Base-by-base conservation (phyloP, 371 early-diverging fungal genomes). In the Zopfochytrium polystomum region DNA sequence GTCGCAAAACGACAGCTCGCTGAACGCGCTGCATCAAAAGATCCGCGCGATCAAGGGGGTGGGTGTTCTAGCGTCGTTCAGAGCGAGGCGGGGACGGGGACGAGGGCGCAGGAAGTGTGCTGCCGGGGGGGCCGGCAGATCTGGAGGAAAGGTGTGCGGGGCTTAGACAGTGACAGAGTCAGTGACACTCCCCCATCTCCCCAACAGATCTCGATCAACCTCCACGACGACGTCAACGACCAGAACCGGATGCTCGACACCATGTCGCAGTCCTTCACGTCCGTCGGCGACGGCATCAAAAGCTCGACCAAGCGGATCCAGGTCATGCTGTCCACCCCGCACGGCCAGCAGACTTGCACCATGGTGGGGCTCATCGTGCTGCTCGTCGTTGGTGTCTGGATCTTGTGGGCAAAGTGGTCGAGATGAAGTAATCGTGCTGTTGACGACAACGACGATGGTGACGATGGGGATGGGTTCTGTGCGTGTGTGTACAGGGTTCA, bases 41-140 rank as follows among this genome's bases (percentile, higher is more conserved):
- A 63, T 63, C 32, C 34, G 31, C 29, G 63, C 63, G 5, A 55
- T 63, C 29, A 63, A 63, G 33, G 63, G 63, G 43, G 63, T 63
- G 26, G 18, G 61, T 61, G 3, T 15, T 31, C 38, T n/a, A 42
- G 11, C 42, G n/a, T n/a, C n/a, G n/a, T n/a, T n/a, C n/a, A n/a
- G n/a, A n/a, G n/a, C n/a, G n/a, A n/a, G n/a, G n/a, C n/a, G n/a
- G n/a, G n/a, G n/a, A n/a, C n/a, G n/a, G n/a, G n/a, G n/a, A n/a
- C n/a, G n/a, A n/a, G n/a, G n/a, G n/a, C n/a, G n/a, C n/a, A n/a
- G n/a, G n/a, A n/a, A n/a, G n/a, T n/a, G n/a, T n/a, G n/a, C n/a
- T n/a, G n/a, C n/a, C n/a, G n/a, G n/a, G n/a, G n/a, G n/a, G n/a
- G n/a, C n/a, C n/a, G n/a, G n/a, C n/a, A n/a, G n/a, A n/a, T n/a